Evolutionary conservation across 2,329 filamentous ascomycete species (phyloP).

Genomic region (Cadophora malorum): DNA sequence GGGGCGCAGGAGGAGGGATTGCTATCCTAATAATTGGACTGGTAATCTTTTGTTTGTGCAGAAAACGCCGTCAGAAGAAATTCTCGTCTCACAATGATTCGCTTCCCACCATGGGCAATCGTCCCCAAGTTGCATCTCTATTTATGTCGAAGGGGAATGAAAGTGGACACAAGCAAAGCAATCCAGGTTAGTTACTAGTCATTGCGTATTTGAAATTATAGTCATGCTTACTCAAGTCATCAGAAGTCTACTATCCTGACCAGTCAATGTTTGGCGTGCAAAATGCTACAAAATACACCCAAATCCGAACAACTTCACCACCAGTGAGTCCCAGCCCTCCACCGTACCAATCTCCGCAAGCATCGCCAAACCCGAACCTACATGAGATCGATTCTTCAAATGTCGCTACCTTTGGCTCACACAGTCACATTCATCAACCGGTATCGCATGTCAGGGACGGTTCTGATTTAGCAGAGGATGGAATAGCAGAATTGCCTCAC

Average conservation of each 20-base stretch:
- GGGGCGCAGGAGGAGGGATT: conserved; percentile 10
- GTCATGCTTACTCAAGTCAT: no score
- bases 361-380: conserved; percentile 5
- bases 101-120: neutral
- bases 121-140: neutral
- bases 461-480: neutral
- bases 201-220: no score
- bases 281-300: neutral
- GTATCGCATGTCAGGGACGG: neutral
- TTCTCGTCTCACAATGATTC: neutral
- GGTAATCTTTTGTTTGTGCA: neutral
- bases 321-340: conserved; percentile 4
- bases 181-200: no score
- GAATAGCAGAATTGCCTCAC: conserved; percentile 9
- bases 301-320: neutral
- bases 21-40: neutral
- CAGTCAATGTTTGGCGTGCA: neutral
- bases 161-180: neutral
- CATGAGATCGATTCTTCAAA: conserved; percentile 18
- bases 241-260: neutral
- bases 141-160: neutral
- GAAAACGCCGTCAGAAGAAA: neutral
- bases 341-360: conserved; percentile 14
- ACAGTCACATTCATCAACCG: neutral
- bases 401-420: neutral